Evolutionary conservation across 2,329 filamentous ascomycete genomes (phyloP).

Genomic region (Xylaria sp.): DNA sequence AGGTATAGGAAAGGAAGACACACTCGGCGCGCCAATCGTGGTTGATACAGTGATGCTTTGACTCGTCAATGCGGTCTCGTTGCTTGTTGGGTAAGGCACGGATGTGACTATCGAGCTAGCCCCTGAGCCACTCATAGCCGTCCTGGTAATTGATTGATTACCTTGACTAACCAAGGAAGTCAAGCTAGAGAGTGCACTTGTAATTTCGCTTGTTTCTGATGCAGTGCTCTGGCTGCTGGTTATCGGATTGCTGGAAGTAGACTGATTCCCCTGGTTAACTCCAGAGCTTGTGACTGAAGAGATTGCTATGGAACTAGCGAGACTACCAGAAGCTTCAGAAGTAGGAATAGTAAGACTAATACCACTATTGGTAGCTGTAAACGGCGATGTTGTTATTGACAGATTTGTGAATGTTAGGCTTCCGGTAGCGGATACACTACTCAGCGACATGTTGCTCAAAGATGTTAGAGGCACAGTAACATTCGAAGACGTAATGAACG

Average conservation of each 20-base stretch:
- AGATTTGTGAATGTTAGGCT: slow-evolving; percentile 36
- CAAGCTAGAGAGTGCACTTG: not conserved
- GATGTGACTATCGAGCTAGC: slow-evolving; percentile 17
- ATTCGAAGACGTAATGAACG: not conserved
- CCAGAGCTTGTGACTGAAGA: slow-evolving; percentile 14
- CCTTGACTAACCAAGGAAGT: slow-evolving; percentile 18
- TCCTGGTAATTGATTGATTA: slow-evolving; percentile 23
- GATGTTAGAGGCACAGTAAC: not conserved
- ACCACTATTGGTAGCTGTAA: slow-evolving; percentile 32
- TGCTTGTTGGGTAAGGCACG: slow-evolving; percentile 1
- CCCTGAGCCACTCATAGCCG: slow-evolving; percentile 11
- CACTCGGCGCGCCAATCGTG: not conserved
- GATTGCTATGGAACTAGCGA: slow-evolving; percentile 13
- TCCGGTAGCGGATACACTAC: slow-evolving; percentile 43
- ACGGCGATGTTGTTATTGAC: slow-evolving; percentile 26
- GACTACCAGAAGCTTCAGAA: slow-evolving; percentile 10
- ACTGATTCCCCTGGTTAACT: slow-evolving; percentile 20
- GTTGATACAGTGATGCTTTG: not conserved
- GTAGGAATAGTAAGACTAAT: slow-evolving; percentile 18
- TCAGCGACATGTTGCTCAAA: slow-evolving; percentile 30
- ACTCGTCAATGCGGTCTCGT: slow-evolving; percentile 8
- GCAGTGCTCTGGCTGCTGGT: slow-evolving; percentile 4
- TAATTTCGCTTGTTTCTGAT: slow-evolving; percentile 6
- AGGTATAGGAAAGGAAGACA: not conserved
- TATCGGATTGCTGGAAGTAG: slow-evolving; percentile 5